A percentile compares a stretch with the other conserved stretches of the same genome.
phyloP scores from a whole-genome alignment of 2,329 filamentous ascomycete species.

The Paecilomyces fulvus region DNA sequence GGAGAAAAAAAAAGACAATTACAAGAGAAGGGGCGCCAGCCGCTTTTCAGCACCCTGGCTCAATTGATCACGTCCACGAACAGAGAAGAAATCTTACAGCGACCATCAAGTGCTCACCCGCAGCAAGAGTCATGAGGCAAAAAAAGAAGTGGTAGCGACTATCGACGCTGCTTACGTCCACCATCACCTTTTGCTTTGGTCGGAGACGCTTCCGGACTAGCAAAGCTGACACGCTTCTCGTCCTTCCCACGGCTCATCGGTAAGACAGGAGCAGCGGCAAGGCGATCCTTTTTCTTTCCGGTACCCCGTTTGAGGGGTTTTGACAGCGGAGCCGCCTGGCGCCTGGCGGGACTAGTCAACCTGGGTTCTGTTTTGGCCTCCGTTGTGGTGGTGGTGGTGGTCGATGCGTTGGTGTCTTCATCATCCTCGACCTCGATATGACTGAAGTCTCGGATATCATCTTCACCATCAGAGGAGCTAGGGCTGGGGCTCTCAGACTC shows the following conservation, averaged over 20 bases:
- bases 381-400: conserved; percentile 18
- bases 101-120: not conserved
- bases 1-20: conserved; percentile 6
- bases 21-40: conserved; percentile 5
- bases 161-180: conserved; percentile 16
- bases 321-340: conserved; percentile 17
- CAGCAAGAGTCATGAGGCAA: not conserved
- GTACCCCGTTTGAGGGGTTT: conserved; percentile 23
- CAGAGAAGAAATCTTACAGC: not conserved
- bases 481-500: conserved; percentile 52
- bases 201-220: conserved; percentile 23
- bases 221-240: conserved; percentile 30
- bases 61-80: not conserved
- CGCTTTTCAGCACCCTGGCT: not conserved
- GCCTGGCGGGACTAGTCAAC: conserved; percentile 18
- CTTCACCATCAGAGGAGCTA: conserved; percentile 41
- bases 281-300: conserved; percentile 21
- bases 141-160: conserved; percentile 8
- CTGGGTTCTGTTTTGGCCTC: conserved; percentile 27
- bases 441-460: conserved; percentile 43
- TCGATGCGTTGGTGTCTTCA: conserved; percentile 30
- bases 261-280: conserved; percentile 17
- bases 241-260: conserved; percentile 22
- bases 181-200: conserved; percentile 19
- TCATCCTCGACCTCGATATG: conserved; percentile 40